Evolutionary conservation across 2,329 filamentous ascomycete genomes (phyloP), one percentile per base, ranked within the genome.

Genomic region (Corynespora cassiicola): DNA sequence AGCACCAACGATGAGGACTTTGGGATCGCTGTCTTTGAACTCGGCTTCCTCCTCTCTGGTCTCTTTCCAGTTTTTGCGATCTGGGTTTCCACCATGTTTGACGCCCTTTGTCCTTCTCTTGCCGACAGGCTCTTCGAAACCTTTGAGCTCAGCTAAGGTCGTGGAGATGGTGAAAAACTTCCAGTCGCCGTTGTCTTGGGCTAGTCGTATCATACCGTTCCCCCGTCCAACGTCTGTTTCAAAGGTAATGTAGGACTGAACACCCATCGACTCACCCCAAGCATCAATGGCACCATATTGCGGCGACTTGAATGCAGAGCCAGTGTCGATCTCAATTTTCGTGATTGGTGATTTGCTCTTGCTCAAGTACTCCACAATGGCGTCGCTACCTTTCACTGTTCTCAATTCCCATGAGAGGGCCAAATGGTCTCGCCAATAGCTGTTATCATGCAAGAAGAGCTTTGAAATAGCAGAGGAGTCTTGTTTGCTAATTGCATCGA

Each of bases 381-480:
- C 61, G 56, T 9, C 75, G 73, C 46, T 76, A 74, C 58, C 61
- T 32, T 64, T 61, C n/a, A 78, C 52, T 0, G 81, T 84, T 22
- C 72, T 77, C 16, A 81, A 70, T 21, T 79, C 73, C 75, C 79
- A 82, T 0, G 77, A 75, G 7, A 84, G 54, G 6, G 69, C 75
- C 3, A 84, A 71, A 36, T 83, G 76, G 52, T 85, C 81, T 23
- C 80, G 70, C 79, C 79, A 84, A 55, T 77, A 82, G 15, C 75
- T 70, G 23, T 76, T 71, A 25, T 76, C 69, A 8, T 75, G 63
- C 3, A 76, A 50, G 48, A 82, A 82, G 1, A 82, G 68, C 4
- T 61, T 45, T 1, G 56, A 34, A 6, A 60, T 28, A 4, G 42
- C 36, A 11, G 44, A 24, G 26, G 68, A 54, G 34, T 78, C 65